Base-by-base conservation (phyloP, 2,329 filamentous ascomycete species). In the Didymella arachidicola region DNA sequence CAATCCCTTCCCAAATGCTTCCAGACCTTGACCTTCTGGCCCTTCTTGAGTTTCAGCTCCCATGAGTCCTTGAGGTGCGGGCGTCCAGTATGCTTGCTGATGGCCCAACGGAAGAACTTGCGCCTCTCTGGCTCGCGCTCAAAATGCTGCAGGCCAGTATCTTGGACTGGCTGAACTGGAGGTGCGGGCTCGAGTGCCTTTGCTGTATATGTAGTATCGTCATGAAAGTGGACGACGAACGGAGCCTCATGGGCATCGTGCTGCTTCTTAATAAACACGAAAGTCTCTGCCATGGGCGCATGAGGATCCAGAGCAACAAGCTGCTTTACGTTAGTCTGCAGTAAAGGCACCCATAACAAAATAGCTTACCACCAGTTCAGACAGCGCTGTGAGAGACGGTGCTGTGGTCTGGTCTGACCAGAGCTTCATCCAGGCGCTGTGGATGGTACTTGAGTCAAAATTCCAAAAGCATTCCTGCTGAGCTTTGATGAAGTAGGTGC, bases 191-290 rank as follows among this genome's bases (percentile, higher is more conserved):
- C 30, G 3, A 30, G 22, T 4, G 29, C 19, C 1, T 70, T 27
- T 25, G 66, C 66, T 30, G 54, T 54, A 8, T 70, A 30, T 2
- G 60, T 38, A 1, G 49, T 49, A 16, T 70, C 66, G 16, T 60
- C 26, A 16, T 60, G 61, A 30, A 71, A 65, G 34, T 53, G 62
- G 8, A 71, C n/a, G 34, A 69, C 46, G 36, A 67, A 71, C 1
- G 61, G 58, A 1, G 62, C 46, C 22, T 64, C 61, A 16, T 57
- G 36, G 18, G 50, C 66, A 1, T 25, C 8, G 3, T 41, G 36
- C n/a, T 65, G 59, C 29, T 66, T 68, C 57, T 68, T 72, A 58
- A 75, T 57, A 44, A 74, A 70, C 1, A 50, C 65, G 45, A 72
- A 73, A 0, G 62, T 63, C n/a, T 70, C 66, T 18, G 66, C 65